Evolutionary conservation across 2,329 filamentous ascomycete species (phyloP), one percentile per base, ranked within the genome.

Genomic region (Clarireedia monteithiana): DNA sequence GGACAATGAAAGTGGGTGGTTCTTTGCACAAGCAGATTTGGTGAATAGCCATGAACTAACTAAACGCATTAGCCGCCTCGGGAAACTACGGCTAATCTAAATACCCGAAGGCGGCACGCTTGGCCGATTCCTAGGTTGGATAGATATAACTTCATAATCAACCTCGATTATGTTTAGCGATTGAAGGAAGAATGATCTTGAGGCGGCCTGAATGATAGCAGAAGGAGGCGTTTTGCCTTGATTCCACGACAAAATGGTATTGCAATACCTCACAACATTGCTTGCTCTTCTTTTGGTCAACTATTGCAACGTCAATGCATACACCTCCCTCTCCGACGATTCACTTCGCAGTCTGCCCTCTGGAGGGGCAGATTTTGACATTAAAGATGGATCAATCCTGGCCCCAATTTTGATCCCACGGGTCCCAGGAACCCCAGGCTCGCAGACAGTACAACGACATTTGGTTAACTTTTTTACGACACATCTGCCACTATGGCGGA

Each of bases 371-470:
- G 87, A 90, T 71, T 92, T 96, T 69, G 82, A 96, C 72, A 89
- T 94, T 63, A 73, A 86, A 58, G 79, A 76, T 36, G 90, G 91
- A 63, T 75, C 81, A 4, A 78, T 99, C 17, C 81, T 99, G 34
- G 81, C 92, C 3, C 94, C 92, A 1, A 91, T 99, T 65, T 77
- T 99, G 53, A 84, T 87, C 50, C 86, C 94, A 1, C 88, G 94
- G 59, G 91, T 99, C 0, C 89, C 94, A 6, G 94, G 91, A 15
- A 95, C 91, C 1, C 77, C 84, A 1, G 91, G 90, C 27, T 89
- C 86, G 14, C 70, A 73, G 15, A 79, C 78, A 52, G 89, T 88
- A 3, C 86, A 94, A 63, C 78, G 82, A 45, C 92, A 97, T 73
- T 90, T 99, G 67, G 81, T 85, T 66, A 75, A 86, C 69, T 97